Evolutionary conservation across 2,329 filamentous ascomycete species (phyloP).

Genomic region (Penicillium brevicompactum): DNA sequence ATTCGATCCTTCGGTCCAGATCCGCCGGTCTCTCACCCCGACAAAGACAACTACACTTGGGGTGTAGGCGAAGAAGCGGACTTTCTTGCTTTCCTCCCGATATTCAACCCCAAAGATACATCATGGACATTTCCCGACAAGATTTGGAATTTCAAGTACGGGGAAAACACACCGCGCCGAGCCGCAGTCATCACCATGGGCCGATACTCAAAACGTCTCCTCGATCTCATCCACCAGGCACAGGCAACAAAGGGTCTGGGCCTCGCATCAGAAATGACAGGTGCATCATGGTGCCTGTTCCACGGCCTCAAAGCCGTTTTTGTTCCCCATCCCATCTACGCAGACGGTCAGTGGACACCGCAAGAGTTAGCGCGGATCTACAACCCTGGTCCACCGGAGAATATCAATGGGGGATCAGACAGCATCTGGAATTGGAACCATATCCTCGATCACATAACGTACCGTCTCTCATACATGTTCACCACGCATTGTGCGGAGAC

Average conservation of each 20-base stretch:
- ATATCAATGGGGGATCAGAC: constrained; percentile 49
- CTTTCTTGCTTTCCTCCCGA: constrained; percentile 24
- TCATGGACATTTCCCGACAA: constrained; percentile 23
- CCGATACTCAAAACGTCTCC: constrained; percentile 21
- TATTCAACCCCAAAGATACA: constrained; percentile 24
- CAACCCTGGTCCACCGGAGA: constrained; percentile 55
- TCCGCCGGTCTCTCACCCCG: constrained; percentile 19
- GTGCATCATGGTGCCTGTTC: constrained; percentile 69
- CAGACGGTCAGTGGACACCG: constrained; percentile 59
- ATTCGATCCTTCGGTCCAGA: constrained; percentile 27
- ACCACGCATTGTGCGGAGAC: constrained; percentile 46
- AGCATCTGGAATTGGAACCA: constrained; percentile 40
- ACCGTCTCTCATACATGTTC: constrained; percentile 32
- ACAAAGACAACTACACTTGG: constrained; percentile 26
- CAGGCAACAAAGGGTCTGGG: constrained; percentile 66
- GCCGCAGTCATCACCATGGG: constrained; percentile 26
- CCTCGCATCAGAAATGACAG: constrained; percentile 79
- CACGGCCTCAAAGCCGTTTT: constrained; percentile 78
- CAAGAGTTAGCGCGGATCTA: constrained; percentile 57
- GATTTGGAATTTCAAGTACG: constrained; percentile 24
- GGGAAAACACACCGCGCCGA: constrained; percentile 20
- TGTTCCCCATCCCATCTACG: constrained; percentile 59
- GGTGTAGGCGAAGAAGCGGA: constrained; percentile 27
- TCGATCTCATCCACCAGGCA: constrained; percentile 68
- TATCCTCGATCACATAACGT: constrained; percentile 31